Base-by-base conservation (phyloP, 768 basidiomycete genomes). In the Suillus paluster region DNA sequence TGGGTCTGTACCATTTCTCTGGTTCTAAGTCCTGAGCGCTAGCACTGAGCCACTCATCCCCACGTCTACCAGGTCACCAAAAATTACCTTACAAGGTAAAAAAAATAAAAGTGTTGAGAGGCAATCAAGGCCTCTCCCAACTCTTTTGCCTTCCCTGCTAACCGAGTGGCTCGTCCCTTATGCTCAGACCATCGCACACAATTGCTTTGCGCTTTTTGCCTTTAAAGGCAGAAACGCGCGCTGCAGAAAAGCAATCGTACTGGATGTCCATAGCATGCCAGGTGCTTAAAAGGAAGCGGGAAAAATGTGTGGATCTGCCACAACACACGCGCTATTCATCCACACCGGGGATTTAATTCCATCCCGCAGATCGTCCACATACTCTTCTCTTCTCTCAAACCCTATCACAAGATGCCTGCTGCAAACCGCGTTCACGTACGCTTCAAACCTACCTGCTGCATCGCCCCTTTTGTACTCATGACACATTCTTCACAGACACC, bases 181-280 rank as follows among this genome's bases (percentile, higher is more conserved):
- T 19, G 61, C 62, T 70, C 64, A 54, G 67, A 38, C 66, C 70
- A 23, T 7, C 41, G 25, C 15, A 25, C 27, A n/a, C 23, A 66
- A 75, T 67, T 71, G 69, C 66, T 63, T 36, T 59, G 34, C 41
- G 71, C 66, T 63, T 71, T 64, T 64, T 64, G 41, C 67, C 38
- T 27, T 30, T 64, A 64, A 62, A 67, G 63, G 57, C 63, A 45
- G 65, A 60, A 49, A 49, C 25, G 58, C 63, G 63, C 64, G 59
- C 63, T 66, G 42, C 42, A 67, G 54, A 53, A 57, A 74, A 60
- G 69, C 72, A 75, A 73, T 75, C 71, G 65, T 49, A 30, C 58
- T 49, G 58, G 53, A 49, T 49, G 68, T 54, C 70, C 64, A 56
- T 57, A 54, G 33, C 63, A 65, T 64, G 64, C 66, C 67, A 58